phyloP scores from a whole-genome alignment of 257 asterid species.

The Thymus quinquecostatus region DNA sequence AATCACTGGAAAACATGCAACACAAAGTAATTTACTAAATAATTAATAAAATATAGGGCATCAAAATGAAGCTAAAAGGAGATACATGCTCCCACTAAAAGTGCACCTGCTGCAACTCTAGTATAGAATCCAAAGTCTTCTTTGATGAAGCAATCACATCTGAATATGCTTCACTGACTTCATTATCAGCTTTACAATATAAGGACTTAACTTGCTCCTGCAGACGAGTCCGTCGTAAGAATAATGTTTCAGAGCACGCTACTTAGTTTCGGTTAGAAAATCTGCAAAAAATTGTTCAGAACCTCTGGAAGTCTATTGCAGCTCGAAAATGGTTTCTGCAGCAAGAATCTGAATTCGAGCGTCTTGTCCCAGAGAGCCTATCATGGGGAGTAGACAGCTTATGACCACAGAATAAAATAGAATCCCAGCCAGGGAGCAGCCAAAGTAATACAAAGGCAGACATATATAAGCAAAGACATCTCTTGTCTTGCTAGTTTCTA shows the following conservation, averaged over 20 bases:
- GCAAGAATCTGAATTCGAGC: conserved; percentile 89
- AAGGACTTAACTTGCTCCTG: conserved; percentile 82
- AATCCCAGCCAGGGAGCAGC: conserved; percentile 14
- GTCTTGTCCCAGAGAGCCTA: conserved; percentile 97
- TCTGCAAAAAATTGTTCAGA: neutral
- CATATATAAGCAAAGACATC: conserved; percentile 5
- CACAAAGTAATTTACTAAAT: neutral
- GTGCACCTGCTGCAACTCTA: conserved; percentile 82
- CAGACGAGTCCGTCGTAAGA: conserved; percentile 25
- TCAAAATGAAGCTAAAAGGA: conserved; percentile 26
- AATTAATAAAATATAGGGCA: conserved; percentile 18
- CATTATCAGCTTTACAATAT: conserved; percentile 53
- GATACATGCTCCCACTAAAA: conserved; percentile 17
- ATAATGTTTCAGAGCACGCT: conserved; percentile 18
- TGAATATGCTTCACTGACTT: conserved; percentile 71
- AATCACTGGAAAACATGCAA: conserved; percentile 2
- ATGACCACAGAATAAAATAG: neutral
- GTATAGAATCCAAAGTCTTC: conserved; percentile 72
- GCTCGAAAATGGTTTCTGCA: conserved; percentile 80
- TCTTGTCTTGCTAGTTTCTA: conserved; percentile 3
- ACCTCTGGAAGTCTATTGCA: conserved; percentile 98
- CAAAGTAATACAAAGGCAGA: neutral
- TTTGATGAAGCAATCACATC: conserved; percentile 71
- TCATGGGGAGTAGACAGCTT: conserved; percentile 25
- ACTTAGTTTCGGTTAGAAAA: neutral